These are phyloP conservation scores for Pezicula carpinea DNA, from an alignment of 2,329 filamentous ascomycete genomes.

Conservation along the genomic window DNA sequence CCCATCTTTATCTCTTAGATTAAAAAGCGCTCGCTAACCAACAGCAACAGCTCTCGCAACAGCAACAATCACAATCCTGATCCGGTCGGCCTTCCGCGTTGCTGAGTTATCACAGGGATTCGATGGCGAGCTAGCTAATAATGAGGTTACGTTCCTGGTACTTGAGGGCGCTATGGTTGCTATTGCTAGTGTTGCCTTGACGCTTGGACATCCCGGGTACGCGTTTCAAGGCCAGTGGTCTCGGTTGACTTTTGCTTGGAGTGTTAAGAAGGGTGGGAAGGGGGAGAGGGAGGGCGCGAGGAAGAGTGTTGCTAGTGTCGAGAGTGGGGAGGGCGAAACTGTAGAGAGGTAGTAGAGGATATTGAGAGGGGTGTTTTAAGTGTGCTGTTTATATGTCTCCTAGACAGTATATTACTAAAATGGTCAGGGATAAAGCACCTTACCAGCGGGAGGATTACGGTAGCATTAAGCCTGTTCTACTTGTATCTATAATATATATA, in stretches of 20 bases:
- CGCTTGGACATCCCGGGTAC: conserved; percentile 26
- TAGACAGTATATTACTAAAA: too few relatives aligned
- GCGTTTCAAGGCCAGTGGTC: neutral
- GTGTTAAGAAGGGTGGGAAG: neutral
- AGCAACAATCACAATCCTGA: conserved; percentile 48
- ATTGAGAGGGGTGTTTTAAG: too few relatives aligned
- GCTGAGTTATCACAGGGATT: conserved; percentile 52
- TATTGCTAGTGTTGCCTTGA: conserved; percentile 23
- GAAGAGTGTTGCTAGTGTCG: too few relatives aligned
- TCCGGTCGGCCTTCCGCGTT: conserved; percentile 50
- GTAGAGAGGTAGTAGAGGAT: too few relatives aligned
- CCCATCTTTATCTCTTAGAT: neutral
- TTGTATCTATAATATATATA: too few relatives aligned
- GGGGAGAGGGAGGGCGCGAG: too few relatives aligned
- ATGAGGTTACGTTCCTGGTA: conserved; percentile 38
- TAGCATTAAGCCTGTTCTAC: too few relatives aligned
- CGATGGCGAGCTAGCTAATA: conserved; percentile 40
- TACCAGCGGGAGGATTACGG: too few relatives aligned
- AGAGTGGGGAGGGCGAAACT: too few relatives aligned
- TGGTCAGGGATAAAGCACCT: too few relatives aligned
- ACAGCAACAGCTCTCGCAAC: conserved; percentile 33
- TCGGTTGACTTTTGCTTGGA: neutral
- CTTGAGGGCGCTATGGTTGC: conserved; percentile 37
- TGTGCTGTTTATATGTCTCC: too few relatives aligned
- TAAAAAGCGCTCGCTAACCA: neutral